Conservation (phyloP, 768 basidiomycete genomes). For the Sistotremastrum suecicum region DNA sequence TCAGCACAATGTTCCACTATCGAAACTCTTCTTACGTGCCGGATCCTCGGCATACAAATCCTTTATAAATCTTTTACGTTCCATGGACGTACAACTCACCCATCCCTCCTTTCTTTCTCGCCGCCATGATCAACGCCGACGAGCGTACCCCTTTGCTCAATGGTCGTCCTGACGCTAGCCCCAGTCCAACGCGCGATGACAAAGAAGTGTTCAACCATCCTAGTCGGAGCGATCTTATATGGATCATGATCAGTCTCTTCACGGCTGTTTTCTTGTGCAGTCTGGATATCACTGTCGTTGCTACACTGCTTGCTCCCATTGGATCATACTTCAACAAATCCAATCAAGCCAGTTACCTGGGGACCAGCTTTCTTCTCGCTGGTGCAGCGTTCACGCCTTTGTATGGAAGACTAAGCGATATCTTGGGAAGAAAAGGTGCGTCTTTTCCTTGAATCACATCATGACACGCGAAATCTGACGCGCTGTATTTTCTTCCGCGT, state of each 20-base stretch:
- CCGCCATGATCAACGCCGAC: no score
- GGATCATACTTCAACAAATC: constrained; percentile 75
- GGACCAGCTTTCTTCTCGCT: constrained; percentile 75
- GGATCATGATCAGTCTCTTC: constrained; percentile 71
- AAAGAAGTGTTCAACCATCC: no score
- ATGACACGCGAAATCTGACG: constrained; percentile 35
- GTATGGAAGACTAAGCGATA: constrained; percentile 32
- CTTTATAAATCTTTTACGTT: no score
- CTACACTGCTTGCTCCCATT: constrained; percentile 72
- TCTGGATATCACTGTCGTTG: constrained; percentile 79
- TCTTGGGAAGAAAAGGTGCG: constrained; percentile 47
- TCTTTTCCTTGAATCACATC: constrained; percentile 68
- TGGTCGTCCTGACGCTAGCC: no score
- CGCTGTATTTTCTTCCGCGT: no score
- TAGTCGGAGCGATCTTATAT: constrained; percentile 29
- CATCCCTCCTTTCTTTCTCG: no score
- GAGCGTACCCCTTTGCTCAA: no score
- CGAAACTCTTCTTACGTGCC: no score
- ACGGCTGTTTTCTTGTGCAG: constrained; percentile 74
- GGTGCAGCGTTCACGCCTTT: constrained; percentile 86
- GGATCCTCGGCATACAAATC: no score
- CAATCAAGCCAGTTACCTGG: constrained; percentile 74
- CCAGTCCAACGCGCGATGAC: no score
- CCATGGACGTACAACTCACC: no score
- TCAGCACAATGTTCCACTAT: no score